phyloP scores from a whole-genome alignment of 1,284 basidiomycete genomes.

The Hymenochaete sp. region DNA sequence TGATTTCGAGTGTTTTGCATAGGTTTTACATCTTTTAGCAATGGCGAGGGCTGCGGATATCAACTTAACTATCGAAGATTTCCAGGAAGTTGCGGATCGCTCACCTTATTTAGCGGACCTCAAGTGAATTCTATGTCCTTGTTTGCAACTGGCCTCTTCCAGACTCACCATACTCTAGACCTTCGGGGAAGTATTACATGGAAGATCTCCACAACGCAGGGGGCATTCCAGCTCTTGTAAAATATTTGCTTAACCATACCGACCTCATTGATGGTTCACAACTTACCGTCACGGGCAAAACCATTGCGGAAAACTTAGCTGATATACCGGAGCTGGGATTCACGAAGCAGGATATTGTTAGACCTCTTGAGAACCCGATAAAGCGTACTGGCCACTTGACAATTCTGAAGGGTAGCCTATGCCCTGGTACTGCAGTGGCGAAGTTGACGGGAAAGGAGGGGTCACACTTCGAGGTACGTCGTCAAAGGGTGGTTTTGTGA shows the following conservation, averaged over 20 bases:
- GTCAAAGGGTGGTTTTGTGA: not conserved
- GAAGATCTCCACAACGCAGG: slow-evolving; percentile 91
- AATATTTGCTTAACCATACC: slow-evolving; percentile 83
- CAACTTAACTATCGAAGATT: slow-evolving; percentile 86
- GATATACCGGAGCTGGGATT: slow-evolving; percentile 73
- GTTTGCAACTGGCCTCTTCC: not conserved
- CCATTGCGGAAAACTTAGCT: slow-evolving; percentile 84
- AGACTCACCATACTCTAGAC: slow-evolving; percentile 35
- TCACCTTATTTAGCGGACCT: slow-evolving; percentile 94
- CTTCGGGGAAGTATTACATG: slow-evolving; percentile 93
- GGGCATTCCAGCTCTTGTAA: slow-evolving; percentile 75
- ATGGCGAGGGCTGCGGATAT: slow-evolving; percentile 90
- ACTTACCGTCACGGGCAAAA: slow-evolving; percentile 92
- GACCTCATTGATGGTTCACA: slow-evolving; percentile 85
- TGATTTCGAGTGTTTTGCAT: not conserved
- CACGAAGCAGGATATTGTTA: slow-evolving; percentile 77
- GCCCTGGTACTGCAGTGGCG: slow-evolving; percentile 86
- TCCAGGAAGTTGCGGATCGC: slow-evolving; percentile 79
- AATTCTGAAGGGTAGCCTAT: slow-evolving; percentile 85
- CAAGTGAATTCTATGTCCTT: slow-evolving; percentile 40
- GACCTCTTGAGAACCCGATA: slow-evolving; percentile 75
- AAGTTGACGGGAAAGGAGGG: slow-evolving; percentile 98
- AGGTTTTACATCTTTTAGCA: slow-evolving; percentile 89
- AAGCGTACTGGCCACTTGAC: slow-evolving; percentile 89
- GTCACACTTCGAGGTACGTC: slow-evolving; percentile 65